Base-by-base conservation (phyloP, 306 rosid species). In the Hylodesmum podocarpum region DNA sequence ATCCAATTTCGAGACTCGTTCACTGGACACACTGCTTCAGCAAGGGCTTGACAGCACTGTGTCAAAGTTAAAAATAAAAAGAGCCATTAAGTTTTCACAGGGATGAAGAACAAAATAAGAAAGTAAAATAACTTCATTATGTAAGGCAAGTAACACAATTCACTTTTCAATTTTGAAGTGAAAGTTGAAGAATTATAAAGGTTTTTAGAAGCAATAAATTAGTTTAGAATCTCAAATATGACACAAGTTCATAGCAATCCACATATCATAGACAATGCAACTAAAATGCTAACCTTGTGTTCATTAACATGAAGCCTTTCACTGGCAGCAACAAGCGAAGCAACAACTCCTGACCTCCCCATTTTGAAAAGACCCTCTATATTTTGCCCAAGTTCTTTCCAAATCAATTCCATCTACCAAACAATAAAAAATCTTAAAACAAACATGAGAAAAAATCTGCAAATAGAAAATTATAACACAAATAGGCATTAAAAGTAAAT, bases 301-400 rank as follows among this genome's bases (percentile, higher is more conserved):
- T 92, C 97, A 15, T 88, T 87, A 73, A 75, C 31, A 75, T 86
- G 97, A 82, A 92, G 96, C 87, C 92, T 90, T 84, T 87, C 93
- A 72, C 96, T 81, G 40, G 97, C 88, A 84, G 97, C 94, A 70
- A 91, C 67, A 11, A 88, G 86, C 11, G 96, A 88, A 78, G 97
- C 96, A 73, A 91, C 88, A 74, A 92, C 97, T 74, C 98, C 98
- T n/a, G 99, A 76, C 83, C 84, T 88, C 84, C 99, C 96, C 93
- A 88, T 85, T 84, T 87, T 80, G 49, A 95, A 84, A 77, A 95
- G 94, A 77, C 77, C 87, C 75, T 80, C 84, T 73, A 95, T 71
- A 53, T 88, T 95, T 33, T 84, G 82, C 68, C 91, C 96, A 66
- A 95, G 94, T 76, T 95, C 97, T 68, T 88, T 86, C 97, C 97